Percentiles rank a stretch among this genome's conserved stretches.
Conservation (phyloP, 768 basidiomycete species). For the Leccinum truebloodii region DNA sequence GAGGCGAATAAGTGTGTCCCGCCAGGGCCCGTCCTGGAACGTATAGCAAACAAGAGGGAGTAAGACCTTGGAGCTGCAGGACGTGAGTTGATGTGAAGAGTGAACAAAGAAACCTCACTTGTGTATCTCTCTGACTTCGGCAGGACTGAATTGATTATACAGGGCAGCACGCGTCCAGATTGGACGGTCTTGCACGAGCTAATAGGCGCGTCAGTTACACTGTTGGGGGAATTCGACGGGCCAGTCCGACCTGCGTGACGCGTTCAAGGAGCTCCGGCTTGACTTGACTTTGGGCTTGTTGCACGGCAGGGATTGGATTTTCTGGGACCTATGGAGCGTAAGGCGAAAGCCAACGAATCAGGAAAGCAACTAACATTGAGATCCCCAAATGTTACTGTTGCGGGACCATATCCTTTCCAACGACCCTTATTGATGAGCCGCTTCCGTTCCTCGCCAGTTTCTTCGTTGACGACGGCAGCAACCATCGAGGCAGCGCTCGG, state of each 20-base stretch:
- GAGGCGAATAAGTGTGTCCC: conserved; percentile 83
- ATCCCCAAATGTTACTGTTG: conserved; percentile 68
- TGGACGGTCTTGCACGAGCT: conserved; percentile 77
- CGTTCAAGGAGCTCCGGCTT: conserved; percentile 55
- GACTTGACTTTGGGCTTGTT: conserved; percentile 55
- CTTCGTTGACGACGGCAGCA: conserved; percentile 65
- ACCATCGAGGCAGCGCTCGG: conserved; percentile 73
- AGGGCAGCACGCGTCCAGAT: conserved; percentile 89
- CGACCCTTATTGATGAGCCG: conserved; percentile 82
- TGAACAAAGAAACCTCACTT: conserved; percentile 51
- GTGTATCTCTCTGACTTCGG: conserved; percentile 69
- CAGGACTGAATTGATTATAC: conserved; percentile 73
- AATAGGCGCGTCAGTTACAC: conserved; percentile 2
- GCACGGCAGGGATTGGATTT: conserved; percentile 60
- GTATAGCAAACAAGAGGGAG: conserved; percentile 84
- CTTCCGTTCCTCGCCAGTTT: conserved; percentile 79
- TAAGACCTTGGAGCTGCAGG: conserved; percentile 71
- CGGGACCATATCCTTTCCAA: conserved; percentile 84
- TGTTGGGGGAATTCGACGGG: conserved; percentile 8
- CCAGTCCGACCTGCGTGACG: conserved; percentile 48
- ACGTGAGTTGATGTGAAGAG: conserved; percentile 6
- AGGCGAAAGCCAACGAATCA: not conserved
- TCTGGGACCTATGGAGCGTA: conserved; percentile 54
- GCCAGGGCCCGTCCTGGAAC: conserved; percentile 93
- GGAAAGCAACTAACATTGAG: conserved; percentile 34